Percentiles rank a stretch among this genome's conserved stretches.
Evolutionary conservation across 192 early-diverging fungal species (phyloP).

Genomic region (Neocallimastix lanati): DNA sequence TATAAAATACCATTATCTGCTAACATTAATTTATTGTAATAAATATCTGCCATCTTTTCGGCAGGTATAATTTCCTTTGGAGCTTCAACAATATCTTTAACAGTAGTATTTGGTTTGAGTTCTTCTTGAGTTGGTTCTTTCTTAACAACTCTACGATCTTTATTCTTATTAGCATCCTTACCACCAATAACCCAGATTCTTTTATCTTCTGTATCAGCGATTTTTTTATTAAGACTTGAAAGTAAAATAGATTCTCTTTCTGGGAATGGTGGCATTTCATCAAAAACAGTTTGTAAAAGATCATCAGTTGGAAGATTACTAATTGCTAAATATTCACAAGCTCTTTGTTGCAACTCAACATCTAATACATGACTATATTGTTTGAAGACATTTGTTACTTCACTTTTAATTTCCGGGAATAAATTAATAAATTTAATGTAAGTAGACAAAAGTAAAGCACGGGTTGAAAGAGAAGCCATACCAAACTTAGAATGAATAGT

Average conservation of each 20-base stretch:
- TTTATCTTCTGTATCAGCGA: conserved; percentile 84
- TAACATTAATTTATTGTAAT: conserved; percentile 26
- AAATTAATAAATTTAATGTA: conserved; percentile 93
- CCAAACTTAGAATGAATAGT: conserved; percentile 82
- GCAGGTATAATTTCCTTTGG: conserved; percentile 5
- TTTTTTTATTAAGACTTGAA: conserved; percentile 61
- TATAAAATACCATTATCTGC: conserved; percentile 74
- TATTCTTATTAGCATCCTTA: conserved; percentile 53
- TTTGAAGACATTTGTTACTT: conserved; percentile 69
- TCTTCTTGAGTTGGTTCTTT: neutral
- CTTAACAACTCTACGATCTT: conserved; percentile 12
- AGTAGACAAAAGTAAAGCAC: conserved; percentile 72
- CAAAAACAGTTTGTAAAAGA: conserved; percentile 78
- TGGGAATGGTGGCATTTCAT: conserved; percentile 97
- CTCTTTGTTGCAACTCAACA: conserved; percentile 90
- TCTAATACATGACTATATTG: conserved; percentile 76
- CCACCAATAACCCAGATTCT: conserved; percentile 87
- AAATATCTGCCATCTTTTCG: conserved; percentile 4
- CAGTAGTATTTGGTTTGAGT: conserved; percentile 5
- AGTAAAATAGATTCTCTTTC: conserved; percentile 82
- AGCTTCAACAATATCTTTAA: conserved; percentile 1
- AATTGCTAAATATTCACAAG: conserved; percentile 86
- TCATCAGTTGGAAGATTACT: conserved; percentile 66
- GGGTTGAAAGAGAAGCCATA: conserved; percentile 54
- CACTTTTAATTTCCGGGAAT: conserved; percentile 91